Conservation (phyloP, 1,139 yeast species). For the Suhomyces anneliseae region DNA sequence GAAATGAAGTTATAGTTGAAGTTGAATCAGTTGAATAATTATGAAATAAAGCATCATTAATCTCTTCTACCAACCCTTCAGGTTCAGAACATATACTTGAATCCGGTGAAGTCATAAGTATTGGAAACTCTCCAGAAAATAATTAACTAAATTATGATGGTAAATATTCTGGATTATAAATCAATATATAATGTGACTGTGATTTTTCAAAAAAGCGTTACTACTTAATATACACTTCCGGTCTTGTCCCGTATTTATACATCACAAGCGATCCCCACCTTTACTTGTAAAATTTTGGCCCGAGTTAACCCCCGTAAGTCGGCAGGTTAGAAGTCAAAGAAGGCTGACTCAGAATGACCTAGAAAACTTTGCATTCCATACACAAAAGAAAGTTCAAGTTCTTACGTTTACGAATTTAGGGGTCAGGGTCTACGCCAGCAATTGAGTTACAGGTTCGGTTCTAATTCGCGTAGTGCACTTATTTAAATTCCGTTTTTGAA, state of each 20-base stretch:
- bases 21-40: slow-evolving; percentile 1
- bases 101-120: slow-evolving; percentile 5
- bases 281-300: background rate
- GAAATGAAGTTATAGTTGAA: slow-evolving; percentile 4
- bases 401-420: background rate
- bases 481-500: background rate
- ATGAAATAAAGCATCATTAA: slow-evolving; percentile 11
- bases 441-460: background rate
- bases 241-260: background rate
- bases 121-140: background rate
- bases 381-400: background rate
- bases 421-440: background rate
- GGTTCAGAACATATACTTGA: slow-evolving; percentile 1
- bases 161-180: background rate
- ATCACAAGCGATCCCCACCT: background rate
- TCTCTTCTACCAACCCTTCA: slow-evolving; percentile 7
- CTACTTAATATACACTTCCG: background rate
- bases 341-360: background rate
- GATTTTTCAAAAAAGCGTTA: background rate
- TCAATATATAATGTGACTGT: background rate
- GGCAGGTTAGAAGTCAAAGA: background rate
- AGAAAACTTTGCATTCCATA: background rate
- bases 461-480: background rate
- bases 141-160: background rate
- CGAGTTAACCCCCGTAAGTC: background rate